A percentile compares a stretch with the other conserved stretches of the same genome.
Evolutionary conservation across 2,329 filamentous ascomycete species (phyloP).

Genomic region (Colletotrichum lupini): DNA sequence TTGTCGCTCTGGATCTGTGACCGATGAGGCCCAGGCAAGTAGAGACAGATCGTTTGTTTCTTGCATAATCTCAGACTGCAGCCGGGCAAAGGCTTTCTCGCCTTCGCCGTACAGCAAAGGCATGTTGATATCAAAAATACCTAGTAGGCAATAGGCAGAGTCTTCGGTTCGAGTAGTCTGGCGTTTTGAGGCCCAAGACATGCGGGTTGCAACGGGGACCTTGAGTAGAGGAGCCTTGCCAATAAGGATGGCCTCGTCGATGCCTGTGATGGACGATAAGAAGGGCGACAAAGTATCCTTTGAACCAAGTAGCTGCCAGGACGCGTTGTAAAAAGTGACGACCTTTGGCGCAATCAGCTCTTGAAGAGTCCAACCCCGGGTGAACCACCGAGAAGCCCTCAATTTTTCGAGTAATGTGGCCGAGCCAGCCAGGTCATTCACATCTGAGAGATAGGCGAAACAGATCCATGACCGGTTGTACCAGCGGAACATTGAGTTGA

Average conservation of each 20-base stretch:
- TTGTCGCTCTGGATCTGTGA: background rate
- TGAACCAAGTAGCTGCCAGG: background rate
- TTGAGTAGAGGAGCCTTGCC: background rate
- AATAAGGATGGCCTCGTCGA: background rate
- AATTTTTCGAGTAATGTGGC: background rate
- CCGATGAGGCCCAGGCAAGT: slow-evolving; percentile 11
- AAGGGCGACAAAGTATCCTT: background rate
- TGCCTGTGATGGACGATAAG: background rate
- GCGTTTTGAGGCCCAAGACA: slow-evolving; percentile 42
- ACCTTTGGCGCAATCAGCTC: background rate
- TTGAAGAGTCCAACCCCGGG: background rate
- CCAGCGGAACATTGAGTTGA: background rate
- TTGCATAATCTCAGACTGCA: slow-evolving; percentile 27
- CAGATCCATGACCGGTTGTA: background rate
- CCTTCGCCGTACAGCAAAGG: slow-evolving; percentile 42
- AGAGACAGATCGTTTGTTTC: slow-evolving; percentile 12
- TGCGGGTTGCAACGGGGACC: slow-evolving; percentile 39
- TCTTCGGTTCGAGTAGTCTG: slow-evolving; percentile 39
- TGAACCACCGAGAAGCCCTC: background rate
- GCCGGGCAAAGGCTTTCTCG: slow-evolving; percentile 37
- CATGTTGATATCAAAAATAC: slow-evolving; percentile 43
- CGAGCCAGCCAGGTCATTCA: background rate
- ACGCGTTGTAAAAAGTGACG: background rate
- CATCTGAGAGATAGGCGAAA: background rate
- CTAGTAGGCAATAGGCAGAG: slow-evolving; percentile 41